Conservation (phyloP, 73 alveolate species). For the Paramecium bursaria region DNA sequence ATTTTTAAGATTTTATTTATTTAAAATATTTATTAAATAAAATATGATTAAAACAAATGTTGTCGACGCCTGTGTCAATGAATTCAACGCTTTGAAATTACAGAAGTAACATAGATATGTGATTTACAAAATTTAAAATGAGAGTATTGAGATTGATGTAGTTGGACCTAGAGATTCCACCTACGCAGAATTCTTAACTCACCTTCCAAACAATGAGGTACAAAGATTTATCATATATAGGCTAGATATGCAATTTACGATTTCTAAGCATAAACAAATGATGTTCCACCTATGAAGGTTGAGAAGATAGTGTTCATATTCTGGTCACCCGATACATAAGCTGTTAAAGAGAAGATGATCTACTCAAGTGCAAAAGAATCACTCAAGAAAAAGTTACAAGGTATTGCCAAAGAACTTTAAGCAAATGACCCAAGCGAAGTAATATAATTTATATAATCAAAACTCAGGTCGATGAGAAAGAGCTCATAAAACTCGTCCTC, state of each 20-base stretch:
- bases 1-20: no score
- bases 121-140: constrained; percentile 9
- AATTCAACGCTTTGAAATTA: constrained; percentile 21
- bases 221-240: background rate
- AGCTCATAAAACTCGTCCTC: no score
- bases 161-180: constrained; percentile 44
- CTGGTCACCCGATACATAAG: constrained; percentile 60
- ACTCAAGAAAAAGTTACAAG: constrained; percentile 39
- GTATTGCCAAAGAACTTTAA: constrained; percentile 37
- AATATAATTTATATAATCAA: no score
- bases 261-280: constrained; percentile 54
- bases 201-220: constrained; percentile 26
- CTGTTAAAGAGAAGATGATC: constrained; percentile 27
- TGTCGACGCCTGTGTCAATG: constrained; percentile 43
- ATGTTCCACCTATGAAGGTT: constrained; percentile 38
- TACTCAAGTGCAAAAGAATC: constrained; percentile 48
- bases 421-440: constrained; percentile 44
- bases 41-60: background rate
- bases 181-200: constrained; percentile 11
- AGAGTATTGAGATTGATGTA: background rate
- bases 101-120: constrained; percentile 21
- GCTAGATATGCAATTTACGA: constrained; percentile 52
- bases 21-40: no score
- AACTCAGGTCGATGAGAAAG: no score
- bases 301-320: constrained; percentile 30